Evolutionary conservation across 192 early-diverging fungal genomes (phyloP), one percentile per base, ranked within the genome.

Genomic region (Rhizophagus prolifer): DNA sequence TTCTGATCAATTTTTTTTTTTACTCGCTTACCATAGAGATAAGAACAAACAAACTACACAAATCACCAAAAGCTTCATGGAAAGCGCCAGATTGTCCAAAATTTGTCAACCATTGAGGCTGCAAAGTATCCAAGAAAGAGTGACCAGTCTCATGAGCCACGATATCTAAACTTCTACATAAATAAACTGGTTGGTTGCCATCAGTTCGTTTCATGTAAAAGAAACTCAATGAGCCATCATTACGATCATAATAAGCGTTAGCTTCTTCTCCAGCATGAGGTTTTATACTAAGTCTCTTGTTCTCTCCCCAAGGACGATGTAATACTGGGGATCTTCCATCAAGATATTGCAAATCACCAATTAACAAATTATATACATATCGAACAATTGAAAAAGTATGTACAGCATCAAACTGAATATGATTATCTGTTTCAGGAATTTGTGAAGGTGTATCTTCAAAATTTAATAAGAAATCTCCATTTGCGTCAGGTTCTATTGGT

Each of bases 1-100:
- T 50, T 12, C 1, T 50, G 0, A 31, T 50, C 2, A 14, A 16
- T 13, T 7, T 16, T 50, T 50, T 50, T 50, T 54, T 54, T 19
- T 10, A 41, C 16, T 2, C 21, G 38, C 34, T 67, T 46, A 50
- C 41, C 68, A 70, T 70, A 6, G 46, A 70, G 13, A 70, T 30
- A 26, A 70, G 41, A 12, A 21, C 21, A 46, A 70, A 70, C 44
- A 70, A 28, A 28, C 41, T 28, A 50, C 25, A 47, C 6, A 70
- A 70, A 70, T 70, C 68, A 36, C 68, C 67, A 28, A 69, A 69
- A 7, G 67, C 67, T 50, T 69, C 67, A 47, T 69, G 67, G 26
- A 69, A 25, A 36, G 67, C 67, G 14, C 67, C 67, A 47, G 67
- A 23, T 47, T 69, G 67, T 25, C 67, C 67, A 28, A 5, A 8